Evolutionary conservation across 768 basidiomycete genomes (phyloP).

Genomic region (Leccinum obscurum): DNA sequence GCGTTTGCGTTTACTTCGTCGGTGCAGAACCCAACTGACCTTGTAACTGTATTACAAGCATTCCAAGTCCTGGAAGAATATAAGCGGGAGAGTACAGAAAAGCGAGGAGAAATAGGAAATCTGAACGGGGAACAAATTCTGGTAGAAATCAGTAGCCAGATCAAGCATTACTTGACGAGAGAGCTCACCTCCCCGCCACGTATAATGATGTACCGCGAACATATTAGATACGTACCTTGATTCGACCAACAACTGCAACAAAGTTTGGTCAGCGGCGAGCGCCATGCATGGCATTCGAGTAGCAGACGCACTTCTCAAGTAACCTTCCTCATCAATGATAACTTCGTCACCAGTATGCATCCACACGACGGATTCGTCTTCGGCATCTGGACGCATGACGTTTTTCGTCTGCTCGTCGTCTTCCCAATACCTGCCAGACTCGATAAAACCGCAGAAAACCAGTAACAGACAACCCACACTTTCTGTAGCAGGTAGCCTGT

Average conservation of each 20-base stretch:
- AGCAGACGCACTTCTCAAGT: slow-evolving; percentile 59
- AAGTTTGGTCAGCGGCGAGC: not conserved
- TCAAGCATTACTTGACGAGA: not conserved
- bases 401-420: slow-evolving; percentile 64
- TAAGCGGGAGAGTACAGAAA: no score
- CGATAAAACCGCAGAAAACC: not conserved
- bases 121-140: slow-evolving; percentile 84
- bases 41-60: no score
- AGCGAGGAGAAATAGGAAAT: slow-evolving; percentile 36
- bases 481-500: slow-evolving; percentile 80
- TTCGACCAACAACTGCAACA: slow-evolving; percentile 68
- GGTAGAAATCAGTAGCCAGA: not conserved
- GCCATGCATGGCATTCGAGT: not conserved
- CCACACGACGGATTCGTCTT: slow-evolving; percentile 63
- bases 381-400: slow-evolving; percentile 53
- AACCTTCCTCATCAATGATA: slow-evolving; percentile 80
- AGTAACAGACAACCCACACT: slow-evolving; percentile 44
- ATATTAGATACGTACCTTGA: slow-evolving; percentile 50
- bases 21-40: no score
- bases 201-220: slow-evolving; percentile 55
- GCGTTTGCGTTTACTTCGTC: no score
- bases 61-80: no score
- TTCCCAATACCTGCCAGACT: slow-evolving; percentile 64
- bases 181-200: slow-evolving; percentile 73
- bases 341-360: slow-evolving; percentile 85